Conservation (phyloP, 1,284 basidiomycete species). For the Trichosporon coremiiforme region DNA sequence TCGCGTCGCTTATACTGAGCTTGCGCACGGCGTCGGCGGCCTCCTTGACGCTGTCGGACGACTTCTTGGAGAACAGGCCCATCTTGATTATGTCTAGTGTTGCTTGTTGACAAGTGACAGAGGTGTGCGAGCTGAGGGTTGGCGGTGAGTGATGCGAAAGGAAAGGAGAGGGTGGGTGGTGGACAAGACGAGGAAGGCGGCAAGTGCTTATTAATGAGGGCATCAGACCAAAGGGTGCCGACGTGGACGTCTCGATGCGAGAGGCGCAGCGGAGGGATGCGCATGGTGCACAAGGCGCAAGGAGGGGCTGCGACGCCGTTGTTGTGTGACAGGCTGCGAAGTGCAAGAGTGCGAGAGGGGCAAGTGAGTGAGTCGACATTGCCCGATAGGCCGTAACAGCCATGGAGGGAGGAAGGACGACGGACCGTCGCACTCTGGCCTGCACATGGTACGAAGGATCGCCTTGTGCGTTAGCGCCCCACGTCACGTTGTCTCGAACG, state of each 20-base stretch:
- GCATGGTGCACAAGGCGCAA: not conserved
- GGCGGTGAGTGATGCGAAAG: not conserved
- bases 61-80: conserved; percentile 18
- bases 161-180: not conserved
- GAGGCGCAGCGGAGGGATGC: not conserved
- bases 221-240: not conserved
- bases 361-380: not conserved
- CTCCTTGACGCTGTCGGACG: conserved; percentile 10
- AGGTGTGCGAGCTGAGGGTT: not conserved
- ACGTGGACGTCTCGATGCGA: not conserved
- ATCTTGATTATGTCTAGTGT: not conserved
- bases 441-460: not conserved
- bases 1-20: not conserved
- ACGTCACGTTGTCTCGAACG: conserved; percentile 5
- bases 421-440: not conserved
- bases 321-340: not conserved
- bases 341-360: not conserved
- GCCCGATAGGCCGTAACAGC: not conserved
- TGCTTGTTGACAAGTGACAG: not conserved
- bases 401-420: not conserved
- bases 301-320: not conserved
- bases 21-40: not conserved
- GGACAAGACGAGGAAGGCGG: not conserved
- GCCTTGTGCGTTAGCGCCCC: not conserved
- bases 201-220: not conserved